Percentiles rank a stretch among this genome's conserved stretches.
Conservation (phyloP, 768 basidiomycete species). For the Boletus subparvulus region DNA sequence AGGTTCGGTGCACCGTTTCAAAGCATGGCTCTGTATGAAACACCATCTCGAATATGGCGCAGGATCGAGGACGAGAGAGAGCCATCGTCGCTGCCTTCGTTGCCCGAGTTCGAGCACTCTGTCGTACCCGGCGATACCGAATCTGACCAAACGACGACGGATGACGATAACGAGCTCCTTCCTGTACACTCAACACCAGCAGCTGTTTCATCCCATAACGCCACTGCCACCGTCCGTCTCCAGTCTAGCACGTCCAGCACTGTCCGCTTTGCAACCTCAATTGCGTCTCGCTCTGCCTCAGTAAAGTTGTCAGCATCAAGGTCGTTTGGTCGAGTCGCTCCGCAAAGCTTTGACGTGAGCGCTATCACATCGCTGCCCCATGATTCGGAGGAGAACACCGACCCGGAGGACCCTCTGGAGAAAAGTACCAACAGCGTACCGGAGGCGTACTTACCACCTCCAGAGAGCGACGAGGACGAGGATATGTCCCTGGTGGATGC, state of each 20-base stretch:
- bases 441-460: constrained; percentile 51
- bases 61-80: constrained; percentile 77
- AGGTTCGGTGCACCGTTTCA: not conserved
- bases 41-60: constrained; percentile 82
- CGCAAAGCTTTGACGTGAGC: constrained; percentile 61
- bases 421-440: constrained; percentile 53
- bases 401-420: constrained; percentile 38
- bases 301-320: constrained; percentile 37
- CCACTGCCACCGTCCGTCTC: constrained; percentile 49
- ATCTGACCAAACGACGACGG: constrained; percentile 37
- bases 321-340: constrained; percentile 32
- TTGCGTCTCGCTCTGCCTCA: constrained; percentile 43
- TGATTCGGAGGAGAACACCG: constrained; percentile 34
- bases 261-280: constrained; percentile 51
- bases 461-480: constrained; percentile 43
- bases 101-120: constrained; percentile 71
- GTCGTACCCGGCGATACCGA: constrained; percentile 37
- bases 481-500: constrained; percentile 57
- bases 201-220: constrained; percentile 47
- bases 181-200: constrained; percentile 72
- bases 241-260: constrained; percentile 52
- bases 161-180: constrained; percentile 44
- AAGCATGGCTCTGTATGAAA: constrained; percentile 61
- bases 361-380: constrained; percentile 54
- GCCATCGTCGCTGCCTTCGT: constrained; percentile 79